These are phyloP conservation scores for Penicillium riverlandense DNA, from an alignment of 495 filamentous ascomycete species.

Conservation along the genomic window DNA sequence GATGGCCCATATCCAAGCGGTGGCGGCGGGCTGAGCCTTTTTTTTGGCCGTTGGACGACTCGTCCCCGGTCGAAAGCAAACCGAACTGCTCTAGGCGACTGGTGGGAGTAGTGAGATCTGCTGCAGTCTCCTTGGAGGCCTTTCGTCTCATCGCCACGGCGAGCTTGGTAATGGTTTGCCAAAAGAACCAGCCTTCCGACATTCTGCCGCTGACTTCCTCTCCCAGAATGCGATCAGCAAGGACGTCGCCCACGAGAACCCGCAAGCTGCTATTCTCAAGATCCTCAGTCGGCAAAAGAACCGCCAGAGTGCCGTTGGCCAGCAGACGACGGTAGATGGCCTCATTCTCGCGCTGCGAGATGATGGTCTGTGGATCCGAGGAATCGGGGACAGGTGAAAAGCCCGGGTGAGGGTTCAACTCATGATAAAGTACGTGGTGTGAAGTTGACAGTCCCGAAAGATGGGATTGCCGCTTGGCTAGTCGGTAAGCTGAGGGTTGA, in stretches of 20 bases:
- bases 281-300: slow-evolving; percentile 87
- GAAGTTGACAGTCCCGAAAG: slow-evolving; percentile 31
- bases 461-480: slow-evolving; percentile 48
- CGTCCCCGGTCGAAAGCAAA: slow-evolving; percentile 31
- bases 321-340: slow-evolving; percentile 72
- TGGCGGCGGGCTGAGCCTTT: slow-evolving; percentile 21
- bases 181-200: slow-evolving; percentile 81
- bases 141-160: slow-evolving; percentile 31
- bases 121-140: too few relatives aligned
- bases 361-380: slow-evolving; percentile 38
- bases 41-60: slow-evolving; percentile 7
- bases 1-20: slow-evolving; percentile 56
- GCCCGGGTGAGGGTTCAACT: slow-evolving; percentile 70
- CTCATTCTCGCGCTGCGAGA: slow-evolving; percentile 68
- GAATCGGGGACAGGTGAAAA: slow-evolving; percentile 66
- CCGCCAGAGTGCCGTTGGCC: slow-evolving; percentile 66
- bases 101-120: slow-evolving; percentile 8
- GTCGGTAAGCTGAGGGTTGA: slow-evolving; percentile 37
- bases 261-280: slow-evolving; percentile 79
- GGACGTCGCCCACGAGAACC: slow-evolving; percentile 71
- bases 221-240: slow-evolving; percentile 79
- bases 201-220: slow-evolving; percentile 67
- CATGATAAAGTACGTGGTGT: slow-evolving; percentile 67
- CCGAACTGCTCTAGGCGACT: slow-evolving; percentile 42
- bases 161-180: slow-evolving; percentile 67